Evolutionary conservation across 1,284 basidiomycete species (phyloP).

Genomic region (Fomitopsis schrenkii): DNA sequence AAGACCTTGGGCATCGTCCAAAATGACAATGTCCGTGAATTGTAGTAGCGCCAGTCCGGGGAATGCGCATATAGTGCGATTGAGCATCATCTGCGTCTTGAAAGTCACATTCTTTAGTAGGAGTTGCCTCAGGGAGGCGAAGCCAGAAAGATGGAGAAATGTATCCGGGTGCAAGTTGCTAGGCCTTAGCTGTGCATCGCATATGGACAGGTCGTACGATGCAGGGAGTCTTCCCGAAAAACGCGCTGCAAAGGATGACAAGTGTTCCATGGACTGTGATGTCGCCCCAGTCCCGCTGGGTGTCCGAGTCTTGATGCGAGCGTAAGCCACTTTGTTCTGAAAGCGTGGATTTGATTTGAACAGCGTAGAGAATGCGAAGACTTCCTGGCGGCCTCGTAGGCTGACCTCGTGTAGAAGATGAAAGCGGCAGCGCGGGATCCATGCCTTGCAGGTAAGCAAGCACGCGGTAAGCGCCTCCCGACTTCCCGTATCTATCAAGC

Average conservation of each 20-base stretch:
- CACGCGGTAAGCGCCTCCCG: neutral
- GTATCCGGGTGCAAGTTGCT: neutral
- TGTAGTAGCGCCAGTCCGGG: neutral
- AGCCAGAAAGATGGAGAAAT: neutral
- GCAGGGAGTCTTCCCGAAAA: neutral
- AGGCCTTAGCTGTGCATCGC: neutral
- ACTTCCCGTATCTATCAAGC: neutral
- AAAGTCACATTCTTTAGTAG: neutral
- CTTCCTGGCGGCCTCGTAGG: neutral
- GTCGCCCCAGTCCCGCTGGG: neutral
- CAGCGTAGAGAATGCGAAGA: neutral
- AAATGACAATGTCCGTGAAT: neutral
- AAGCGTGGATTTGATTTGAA: neutral
- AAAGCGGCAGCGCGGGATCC: neutral
- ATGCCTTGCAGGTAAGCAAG: neutral
- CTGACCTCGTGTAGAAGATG: neutral
- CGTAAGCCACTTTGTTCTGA: neutral
- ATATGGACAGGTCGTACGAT: neutral
- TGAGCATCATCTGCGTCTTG: neutral
- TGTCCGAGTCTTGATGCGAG: neutral
- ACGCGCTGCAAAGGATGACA: neutral
- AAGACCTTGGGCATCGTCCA: neutral
- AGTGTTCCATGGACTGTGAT: neutral
- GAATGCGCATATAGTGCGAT: neutral
- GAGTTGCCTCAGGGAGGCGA: neutral